These are phyloP conservation scores for Bacterosira constricta DNA, from an alignment of 108 stramenopile species.

Conservation along the genomic window DNA sequence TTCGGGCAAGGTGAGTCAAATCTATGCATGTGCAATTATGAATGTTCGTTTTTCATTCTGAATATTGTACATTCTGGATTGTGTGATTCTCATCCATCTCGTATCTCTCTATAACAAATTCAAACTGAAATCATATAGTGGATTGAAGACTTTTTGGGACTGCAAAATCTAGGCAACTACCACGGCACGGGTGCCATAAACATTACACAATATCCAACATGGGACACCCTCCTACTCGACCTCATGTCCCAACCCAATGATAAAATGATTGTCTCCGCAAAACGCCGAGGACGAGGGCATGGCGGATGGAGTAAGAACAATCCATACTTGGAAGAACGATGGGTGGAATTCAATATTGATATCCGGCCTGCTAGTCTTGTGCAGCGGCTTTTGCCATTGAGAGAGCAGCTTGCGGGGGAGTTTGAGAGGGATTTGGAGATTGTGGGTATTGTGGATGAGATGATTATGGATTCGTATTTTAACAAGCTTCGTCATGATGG, in stretches of 20 bases:
- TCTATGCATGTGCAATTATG: no score
- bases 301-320: constrained; percentile 67
- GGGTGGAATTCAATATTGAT: constrained; percentile 70
- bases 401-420: constrained; percentile 77
- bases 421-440: constrained; percentile 73
- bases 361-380: constrained; percentile 73
- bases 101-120: background rate
- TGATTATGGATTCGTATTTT: constrained; percentile 68
- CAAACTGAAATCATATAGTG: constrained; percentile 16
- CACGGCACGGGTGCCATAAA: constrained; percentile 86
- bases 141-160: constrained; percentile 46
- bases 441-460: constrained; percentile 47
- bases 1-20: constrained; percentile 50
- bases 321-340: constrained; percentile 67
- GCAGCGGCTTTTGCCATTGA: constrained; percentile 68
- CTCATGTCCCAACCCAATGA: constrained; percentile 58
- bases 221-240: constrained; percentile 73
- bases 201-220: constrained; percentile 56
- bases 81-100: no score
- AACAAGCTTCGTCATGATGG: constrained; percentile 8
- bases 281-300: constrained; percentile 48
- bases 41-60: background rate
- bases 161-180: constrained; percentile 57
- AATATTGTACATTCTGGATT: background rate
- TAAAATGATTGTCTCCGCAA: constrained; percentile 58